These are phyloP conservation scores for Chlorophyllum brunneum DNA, from an alignment of 768 basidiomycete species.

Conservation along the genomic window DNA sequence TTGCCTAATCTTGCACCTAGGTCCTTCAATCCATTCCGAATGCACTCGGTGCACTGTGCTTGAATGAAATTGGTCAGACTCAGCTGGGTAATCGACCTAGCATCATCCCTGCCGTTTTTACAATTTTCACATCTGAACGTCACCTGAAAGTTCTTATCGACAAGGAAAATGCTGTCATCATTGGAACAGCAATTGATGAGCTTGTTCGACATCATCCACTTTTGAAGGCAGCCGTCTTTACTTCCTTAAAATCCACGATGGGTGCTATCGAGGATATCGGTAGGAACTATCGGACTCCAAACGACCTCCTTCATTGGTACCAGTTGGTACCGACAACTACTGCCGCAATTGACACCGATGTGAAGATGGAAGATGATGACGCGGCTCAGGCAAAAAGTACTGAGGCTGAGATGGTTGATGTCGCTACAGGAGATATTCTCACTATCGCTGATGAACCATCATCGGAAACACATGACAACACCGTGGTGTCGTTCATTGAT, in stretches of 20 bases:
- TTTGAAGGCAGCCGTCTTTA: slow-evolving; percentile 76
- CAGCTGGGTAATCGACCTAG: slow-evolving; percentile 73
- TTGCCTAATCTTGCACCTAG: slow-evolving; percentile 32
- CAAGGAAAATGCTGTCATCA: slow-evolving; percentile 86
- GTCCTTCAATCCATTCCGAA: slow-evolving; percentile 92
- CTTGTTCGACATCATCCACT: slow-evolving; percentile 93
- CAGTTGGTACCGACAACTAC: slow-evolving; percentile 35
- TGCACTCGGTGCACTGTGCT: slow-evolving; percentile 92
- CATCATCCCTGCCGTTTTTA: slow-evolving; percentile 82
- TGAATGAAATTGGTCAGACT: slow-evolving; percentile 86
- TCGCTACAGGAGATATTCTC: slow-evolving; percentile 17
- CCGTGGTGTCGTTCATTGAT: slow-evolving; percentile 75
- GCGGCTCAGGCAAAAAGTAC: slow-evolving; percentile 15
- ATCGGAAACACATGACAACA: slow-evolving; percentile 65
- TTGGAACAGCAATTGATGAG: slow-evolving; percentile 91
- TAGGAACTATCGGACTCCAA: slow-evolving; percentile 48
- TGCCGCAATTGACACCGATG: slow-evolving; percentile 29
- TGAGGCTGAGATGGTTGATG: slow-evolving; percentile 16
- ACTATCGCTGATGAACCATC: slow-evolving; percentile 24
- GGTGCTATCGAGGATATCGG: slow-evolving; percentile 74
- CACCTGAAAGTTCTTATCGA: slow-evolving; percentile 84
- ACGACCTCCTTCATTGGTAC: slow-evolving; percentile 68
- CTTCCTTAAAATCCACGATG: slow-evolving; percentile 68
- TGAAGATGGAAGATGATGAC: slow-evolving; percentile 47
- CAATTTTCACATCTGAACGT: slow-evolving; percentile 80